These are phyloP conservation scores for Pseudonectria foliicola DNA, from an alignment of 2,329 filamentous ascomycete genomes.

Conservation along the genomic window DNA sequence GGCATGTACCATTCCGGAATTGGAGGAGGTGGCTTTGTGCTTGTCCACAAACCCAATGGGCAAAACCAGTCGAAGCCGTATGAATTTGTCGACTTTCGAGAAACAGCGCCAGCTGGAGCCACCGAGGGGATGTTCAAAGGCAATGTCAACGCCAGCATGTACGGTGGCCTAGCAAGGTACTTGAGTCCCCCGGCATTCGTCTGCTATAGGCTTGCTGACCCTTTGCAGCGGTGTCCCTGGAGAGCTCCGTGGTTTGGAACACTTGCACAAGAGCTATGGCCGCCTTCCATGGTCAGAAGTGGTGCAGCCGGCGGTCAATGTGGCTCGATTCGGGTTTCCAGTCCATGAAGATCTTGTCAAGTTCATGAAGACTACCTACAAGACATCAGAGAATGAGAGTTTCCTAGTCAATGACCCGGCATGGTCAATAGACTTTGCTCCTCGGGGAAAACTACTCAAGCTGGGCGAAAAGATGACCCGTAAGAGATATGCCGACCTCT, in stretches of 20 bases:
- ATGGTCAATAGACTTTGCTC: slow-evolving; percentile 82
- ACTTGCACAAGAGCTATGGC: slow-evolving; percentile 64
- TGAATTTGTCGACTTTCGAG: slow-evolving; percentile 79
- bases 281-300: slow-evolving; percentile 58
- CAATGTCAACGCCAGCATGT: slow-evolving; percentile 55
- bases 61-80: slow-evolving; percentile 35
- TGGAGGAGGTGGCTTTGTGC: slow-evolving; percentile 73
- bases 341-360: slow-evolving; percentile 63
- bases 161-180: slow-evolving; percentile 65
- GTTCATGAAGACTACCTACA: slow-evolving; percentile 53
- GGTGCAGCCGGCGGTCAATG: slow-evolving; percentile 61
- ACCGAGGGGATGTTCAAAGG: slow-evolving; percentile 76
- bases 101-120: slow-evolving; percentile 73
- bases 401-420: slow-evolving; percentile 65
- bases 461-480: slow-evolving; percentile 70
- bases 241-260: slow-evolving; percentile 65
- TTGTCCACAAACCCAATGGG: slow-evolving; percentile 58
- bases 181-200: slow-evolving; percentile 27
- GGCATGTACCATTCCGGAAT: slow-evolving; percentile 63
- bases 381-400: slow-evolving; percentile 31
- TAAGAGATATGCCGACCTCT: slow-evolving; percentile 65
- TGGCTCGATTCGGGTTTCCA: slow-evolving; percentile 66
- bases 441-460: slow-evolving; percentile 57
- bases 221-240: slow-evolving; percentile 55
- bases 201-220: fast-evolving